A percentile compares a stretch with the other conserved stretches of the same genome.
These are phyloP conservation scores for Aspergillus amoenus DNA, from an alignment of 2,329 filamentous ascomycete species.

Conservation along the genomic window DNA sequence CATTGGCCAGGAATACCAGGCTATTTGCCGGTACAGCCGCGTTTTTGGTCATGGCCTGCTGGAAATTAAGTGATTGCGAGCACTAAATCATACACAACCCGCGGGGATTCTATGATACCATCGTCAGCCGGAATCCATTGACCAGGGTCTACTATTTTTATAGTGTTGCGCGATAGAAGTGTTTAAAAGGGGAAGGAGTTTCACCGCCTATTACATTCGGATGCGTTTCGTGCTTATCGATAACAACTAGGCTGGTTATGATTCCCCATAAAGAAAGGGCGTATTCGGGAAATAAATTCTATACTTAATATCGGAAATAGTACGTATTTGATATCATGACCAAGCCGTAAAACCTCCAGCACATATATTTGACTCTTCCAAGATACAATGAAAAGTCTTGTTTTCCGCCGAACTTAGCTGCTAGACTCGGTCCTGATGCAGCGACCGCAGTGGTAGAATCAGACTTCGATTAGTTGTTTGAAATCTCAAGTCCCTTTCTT, in stretches of 20 bases:
- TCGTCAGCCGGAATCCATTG: neutral
- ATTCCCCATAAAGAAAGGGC: neutral
- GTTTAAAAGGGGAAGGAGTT: neutral
- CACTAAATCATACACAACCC: neutral
- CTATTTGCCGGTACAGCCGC: slow-evolving; percentile 26
- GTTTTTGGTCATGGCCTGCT: slow-evolving; percentile 20
- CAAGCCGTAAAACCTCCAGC: neutral
- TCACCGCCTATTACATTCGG: neutral
- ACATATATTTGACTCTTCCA: neutral
- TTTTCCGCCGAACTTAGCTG: neutral
- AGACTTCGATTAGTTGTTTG: neutral
- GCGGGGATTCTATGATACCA: neutral
- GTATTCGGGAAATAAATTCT: no score
- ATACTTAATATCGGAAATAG: neutral
- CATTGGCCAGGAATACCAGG: slow-evolving; percentile 65
- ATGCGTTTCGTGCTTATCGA: neutral
- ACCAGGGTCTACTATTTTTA: neutral
- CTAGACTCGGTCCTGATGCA: neutral
- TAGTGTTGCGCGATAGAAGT: neutral
- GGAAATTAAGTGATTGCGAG: neutral
- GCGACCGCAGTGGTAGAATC: neutral
- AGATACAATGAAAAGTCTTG: neutral
- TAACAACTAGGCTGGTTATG: neutral
- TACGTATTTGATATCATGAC: neutral
- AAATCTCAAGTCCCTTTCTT: neutral